Conservation (phyloP, 129 eudicot genomes). For the Escallonia rubra region DNA sequence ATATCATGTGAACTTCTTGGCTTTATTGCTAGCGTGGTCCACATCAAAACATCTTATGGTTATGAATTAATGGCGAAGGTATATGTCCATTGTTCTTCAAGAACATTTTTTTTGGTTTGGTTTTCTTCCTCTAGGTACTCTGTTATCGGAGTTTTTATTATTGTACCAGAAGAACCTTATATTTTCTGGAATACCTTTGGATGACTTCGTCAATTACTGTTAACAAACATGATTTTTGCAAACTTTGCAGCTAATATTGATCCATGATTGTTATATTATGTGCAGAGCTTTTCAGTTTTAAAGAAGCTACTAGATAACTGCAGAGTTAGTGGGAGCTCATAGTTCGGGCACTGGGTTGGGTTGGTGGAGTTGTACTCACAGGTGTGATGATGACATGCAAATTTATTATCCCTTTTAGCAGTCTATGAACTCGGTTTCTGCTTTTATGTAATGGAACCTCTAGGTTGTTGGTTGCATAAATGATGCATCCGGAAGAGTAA, state of each 20-base stretch:
- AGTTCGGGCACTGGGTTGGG: slow-evolving; percentile 72
- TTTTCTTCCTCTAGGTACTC: neutral
- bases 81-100: slow-evolving; percentile 8
- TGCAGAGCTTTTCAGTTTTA: slow-evolving; percentile 72
- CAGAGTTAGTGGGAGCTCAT: slow-evolving; percentile 63
- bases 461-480: slow-evolving; percentile 54
- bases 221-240: neutral
- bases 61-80: slow-evolving; percentile 74
- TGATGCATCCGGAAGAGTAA: slow-evolving; percentile 71
- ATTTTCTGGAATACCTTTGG: neutral
- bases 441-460: slow-evolving; percentile 9
- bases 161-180: neutral
- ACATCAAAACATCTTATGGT: slow-evolving; percentile 32
- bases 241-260: slow-evolving; percentile 6
- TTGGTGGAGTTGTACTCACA: slow-evolving; percentile 63
- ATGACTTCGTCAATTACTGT: neutral
- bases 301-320: slow-evolving; percentile 57
- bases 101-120: neutral
- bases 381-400: slow-evolving; percentile 39
- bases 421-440: slow-evolving; percentile 12
- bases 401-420: slow-evolving; percentile 7
- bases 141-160: too few species aligned
- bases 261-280: neutral
- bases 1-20: slow-evolving; percentile 64
- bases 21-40: slow-evolving; percentile 48